Evolutionary conservation across 306 rosid genomes (phyloP), one percentile per base, ranked within the genome.

Genomic region (Medicago arabica): DNA sequence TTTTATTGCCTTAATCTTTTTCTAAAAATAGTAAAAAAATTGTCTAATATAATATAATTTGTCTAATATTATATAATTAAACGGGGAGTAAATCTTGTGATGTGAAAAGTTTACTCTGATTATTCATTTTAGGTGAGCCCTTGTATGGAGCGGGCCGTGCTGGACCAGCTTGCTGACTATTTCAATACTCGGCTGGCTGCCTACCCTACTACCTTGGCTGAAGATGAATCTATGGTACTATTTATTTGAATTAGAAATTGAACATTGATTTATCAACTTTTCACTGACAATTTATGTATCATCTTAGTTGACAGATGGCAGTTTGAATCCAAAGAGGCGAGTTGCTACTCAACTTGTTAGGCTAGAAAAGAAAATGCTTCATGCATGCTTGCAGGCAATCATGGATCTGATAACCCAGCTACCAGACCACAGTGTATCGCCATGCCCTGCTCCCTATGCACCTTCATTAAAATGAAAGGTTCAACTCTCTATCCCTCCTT

Each of bases 71-170:
- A 19, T 31, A 19, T 67, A 51, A 57, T 50, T 46, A 44, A 77
- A 21, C 58, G 17, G 25, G 23, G 77, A 79, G 53, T 78, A 64
- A 31, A 57, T 77, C 51, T 67, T 69, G 40, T 50, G 47, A 34
- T 68, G 46, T 81, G 62, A 72, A 59, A 34, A 38, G 57, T 74
- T 65, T 67, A 73, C 63, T 63, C 53, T 40, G 66, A 31, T 78
- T 82, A 28, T 58, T 63, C 61, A 49, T 82, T 75, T 34, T 73
- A 95, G 99, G 88, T 84, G 78, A 92, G 99, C 79, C 92, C 97
- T 40, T 95, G 99, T 82, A 90, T 89, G 99, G 99, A 95, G 83
- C 83, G 89, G 65, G 99, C 97, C 9, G 95, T 90, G 51, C 74
- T 95, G 85, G 97, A 89, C 80, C 99, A 95, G 85, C 91, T 92